Evolutionary conservation across 2,329 filamentous ascomycete genomes (phyloP), one percentile per base, ranked within the genome.

Genomic region (Orbilia blumenaviensis): DNA sequence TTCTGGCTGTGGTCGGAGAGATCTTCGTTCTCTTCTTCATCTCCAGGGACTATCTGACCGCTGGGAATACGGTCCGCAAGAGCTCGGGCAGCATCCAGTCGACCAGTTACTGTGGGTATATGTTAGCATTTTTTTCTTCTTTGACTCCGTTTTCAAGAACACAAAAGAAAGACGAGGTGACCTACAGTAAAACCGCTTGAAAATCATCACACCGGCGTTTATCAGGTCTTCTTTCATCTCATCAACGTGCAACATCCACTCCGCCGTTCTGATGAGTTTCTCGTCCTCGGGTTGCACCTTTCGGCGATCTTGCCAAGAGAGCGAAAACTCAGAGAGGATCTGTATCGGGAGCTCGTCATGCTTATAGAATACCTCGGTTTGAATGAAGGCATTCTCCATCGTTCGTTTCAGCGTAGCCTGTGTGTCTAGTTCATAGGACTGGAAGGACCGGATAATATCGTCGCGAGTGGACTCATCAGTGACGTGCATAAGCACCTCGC

Each of bases 131-230:
- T n/a, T n/a, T n/a, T n/a, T n/a, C n/a, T n/a, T n/a, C n/a, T n/a
- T n/a, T n/a, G n/a, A n/a, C n/a, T n/a, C n/a, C n/a, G n/a, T n/a
- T n/a, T n/a, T n/a, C n/a, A n/a, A n/a, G n/a, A n/a, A n/a, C n/a
- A n/a, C n/a, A 36, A 23, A 21, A 23, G 1, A 38, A 38, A 12
- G 6, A 2, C n/a, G 32, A 18, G 12, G 23, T 52, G 9, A 87
- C 92, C 86, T 88, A 96, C 93, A 87, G 52, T 96, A 86, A 81
- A 97, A 93, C 76, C 90, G 89, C 81, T 91, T 91, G 84, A 97
- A 92, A n/a, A 94, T 87, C 79, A 89, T 87, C 29, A 88, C 88
- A 44, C 92, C 89, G 67, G 89, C 86, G 16, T 85, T 83, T 80
- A 94, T 92, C 21, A 92, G 89, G 71, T 90, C 86, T 14, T 87